Evolutionary conservation across 2,329 filamentous ascomycete species (phyloP).

Genomic region (Verticillium nonalfalfae): DNA sequence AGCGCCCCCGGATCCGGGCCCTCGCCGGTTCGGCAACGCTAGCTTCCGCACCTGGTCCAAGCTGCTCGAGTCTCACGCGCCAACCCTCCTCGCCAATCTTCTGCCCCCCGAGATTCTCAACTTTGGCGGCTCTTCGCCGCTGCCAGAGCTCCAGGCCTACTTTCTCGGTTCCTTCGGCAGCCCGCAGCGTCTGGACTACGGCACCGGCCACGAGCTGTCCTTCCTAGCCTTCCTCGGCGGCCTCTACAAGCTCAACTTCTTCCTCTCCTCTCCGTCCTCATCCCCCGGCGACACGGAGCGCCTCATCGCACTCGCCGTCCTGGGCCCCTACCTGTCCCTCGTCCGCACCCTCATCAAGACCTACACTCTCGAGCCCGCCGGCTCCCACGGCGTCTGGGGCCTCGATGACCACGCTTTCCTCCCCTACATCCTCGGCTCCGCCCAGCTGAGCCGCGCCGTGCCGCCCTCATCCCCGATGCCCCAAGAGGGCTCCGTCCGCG

Average conservation of each 20-base stretch:
- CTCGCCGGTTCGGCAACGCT: slow-evolving; percentile 84
- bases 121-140: slow-evolving; percentile 12
- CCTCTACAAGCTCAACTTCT: slow-evolving; percentile 85
- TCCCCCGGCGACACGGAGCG: slow-evolving; percentile 57
- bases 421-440: slow-evolving; percentile 91
- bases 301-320: slow-evolving; percentile 71
- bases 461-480: slow-evolving; percentile 57
- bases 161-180: slow-evolving; percentile 85
- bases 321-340: slow-evolving; percentile 82
- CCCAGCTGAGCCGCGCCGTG: slow-evolving; percentile 78
- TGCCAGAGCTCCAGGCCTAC: slow-evolving; percentile 45
- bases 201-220: slow-evolving; percentile 91
- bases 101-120: slow-evolving; percentile 15
- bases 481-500: slow-evolving; percentile 68
- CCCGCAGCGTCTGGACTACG: slow-evolving; percentile 84
- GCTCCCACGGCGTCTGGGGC: slow-evolving; percentile 96
- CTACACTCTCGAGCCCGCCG: slow-evolving; percentile 91
- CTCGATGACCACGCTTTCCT: slow-evolving; percentile 95
- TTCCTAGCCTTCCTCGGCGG: slow-evolving; percentile 88
- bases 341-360: slow-evolving; percentile 78
- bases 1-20: slow-evolving; percentile 77
- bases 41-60: slow-evolving; percentile 82
- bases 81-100: slow-evolving; percentile 39
- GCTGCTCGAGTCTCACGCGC: slow-evolving; percentile 55
- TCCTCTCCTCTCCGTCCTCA: slow-evolving; percentile 27